Evolutionary conservation across 805 yeast species (phyloP).

Genomic region (Ogataea nonfermentans): DNA sequence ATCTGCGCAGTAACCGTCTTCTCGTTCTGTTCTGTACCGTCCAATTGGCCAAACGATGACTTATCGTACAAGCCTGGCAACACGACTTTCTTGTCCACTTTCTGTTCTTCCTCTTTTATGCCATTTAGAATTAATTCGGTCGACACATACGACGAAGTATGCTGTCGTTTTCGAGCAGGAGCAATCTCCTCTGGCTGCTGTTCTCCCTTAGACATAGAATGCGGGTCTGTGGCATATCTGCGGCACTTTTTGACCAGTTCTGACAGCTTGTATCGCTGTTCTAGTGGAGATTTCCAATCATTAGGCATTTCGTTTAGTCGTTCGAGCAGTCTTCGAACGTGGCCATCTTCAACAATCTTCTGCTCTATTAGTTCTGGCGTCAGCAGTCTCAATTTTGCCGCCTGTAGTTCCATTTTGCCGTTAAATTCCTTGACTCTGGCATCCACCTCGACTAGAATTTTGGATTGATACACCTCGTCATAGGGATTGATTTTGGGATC

Average conservation of each 20-base stretch:
- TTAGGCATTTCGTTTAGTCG: conserved; percentile 16
- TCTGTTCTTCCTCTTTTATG: not conserved
- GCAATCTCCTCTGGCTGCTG: too few relatives aligned
- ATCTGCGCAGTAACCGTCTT: conserved; percentile 5
- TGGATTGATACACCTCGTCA: conserved; percentile 15
- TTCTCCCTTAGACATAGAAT: too few relatives aligned
- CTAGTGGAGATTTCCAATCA: conserved; percentile 15
- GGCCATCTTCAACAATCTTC: conserved; percentile 8
- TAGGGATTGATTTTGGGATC: conserved; percentile 15
- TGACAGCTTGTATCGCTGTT: conserved; percentile 7
- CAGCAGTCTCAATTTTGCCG: conserved; percentile 12
- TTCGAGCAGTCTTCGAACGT: conserved; percentile 20
- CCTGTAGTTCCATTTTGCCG: conserved; percentile 22
- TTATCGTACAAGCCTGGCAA: not conserved
- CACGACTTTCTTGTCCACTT: too few relatives aligned
- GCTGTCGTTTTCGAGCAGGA: too few relatives aligned
- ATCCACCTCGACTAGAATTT: conserved; percentile 21
- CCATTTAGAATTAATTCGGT: not conserved
- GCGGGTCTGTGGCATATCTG: not conserved
- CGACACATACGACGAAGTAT: too few relatives aligned
- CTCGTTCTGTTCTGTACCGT: not conserved
- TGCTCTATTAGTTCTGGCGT: conserved; percentile 9
- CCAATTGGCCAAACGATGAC: not conserved
- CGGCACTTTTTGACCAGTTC: not conserved
- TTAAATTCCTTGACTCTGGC: conserved; percentile 19